A percentile compares a stretch with the other conserved stretches of the same genome.
phyloP scores from a whole-genome alignment of 352 stramenopile genomes.

The Pythium aquatile region DNA sequence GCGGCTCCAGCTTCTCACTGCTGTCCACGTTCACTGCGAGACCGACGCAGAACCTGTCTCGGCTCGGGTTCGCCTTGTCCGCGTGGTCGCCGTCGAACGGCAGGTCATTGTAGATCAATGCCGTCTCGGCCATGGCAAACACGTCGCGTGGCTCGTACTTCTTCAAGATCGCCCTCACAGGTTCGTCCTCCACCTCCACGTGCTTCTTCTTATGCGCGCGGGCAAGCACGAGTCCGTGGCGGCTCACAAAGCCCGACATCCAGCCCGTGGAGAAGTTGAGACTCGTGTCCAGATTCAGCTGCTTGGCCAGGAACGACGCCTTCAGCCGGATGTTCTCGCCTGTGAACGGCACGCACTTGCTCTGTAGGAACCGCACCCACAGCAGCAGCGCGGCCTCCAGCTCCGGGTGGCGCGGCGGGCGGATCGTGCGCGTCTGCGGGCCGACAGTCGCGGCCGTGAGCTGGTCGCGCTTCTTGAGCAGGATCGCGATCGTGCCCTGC shows the following conservation, averaged over 20 bases:
- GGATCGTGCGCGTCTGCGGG: constrained; percentile 25
- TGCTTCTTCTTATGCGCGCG: constrained; percentile 26
- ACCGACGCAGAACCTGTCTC: constrained; percentile 18
- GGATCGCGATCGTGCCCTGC: constrained; percentile 24
- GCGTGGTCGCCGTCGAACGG: constrained; percentile 6
- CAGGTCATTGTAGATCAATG: constrained; percentile 20
- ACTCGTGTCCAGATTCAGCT: constrained; percentile 20
- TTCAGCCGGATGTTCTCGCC: constrained; percentile 28
- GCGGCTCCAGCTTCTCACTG: constrained; percentile 22
- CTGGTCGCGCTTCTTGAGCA: constrained; percentile 26
- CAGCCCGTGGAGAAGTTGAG: constrained; percentile 26
- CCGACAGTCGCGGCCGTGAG: constrained; percentile 19
- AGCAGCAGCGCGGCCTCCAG: constrained; percentile 23
- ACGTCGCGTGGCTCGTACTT: constrained; percentile 16
- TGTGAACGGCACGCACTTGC: constrained; percentile 21
- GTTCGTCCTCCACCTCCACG: constrained; percentile 11
- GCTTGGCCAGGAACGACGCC: constrained; percentile 17
- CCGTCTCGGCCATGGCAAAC: constrained; percentile 19
- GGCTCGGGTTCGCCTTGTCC: constrained; percentile 2
- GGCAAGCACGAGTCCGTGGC: constrained; percentile 20
- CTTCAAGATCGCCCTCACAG: constrained; percentile 5
- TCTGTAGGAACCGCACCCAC: constrained; percentile 25
- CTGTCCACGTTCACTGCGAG: constrained; percentile 21
- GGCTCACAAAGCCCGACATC: constrained; percentile 26
- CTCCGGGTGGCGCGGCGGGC: constrained; percentile 16